phyloP scores from a whole-genome alignment of 345 rosid species.

The sweet orange (Citrus sinensis) region DVS_A1.0 CM039165.1:37865001-37865500 shows the following conservation, averaged over 20 bases:
- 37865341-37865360: too few relatives aligned
- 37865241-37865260: constrained; percentile 68
- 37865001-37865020: too few relatives aligned
- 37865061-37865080: constrained; percentile 62
- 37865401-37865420: constrained; percentile 41
- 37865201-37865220: constrained; percentile 60
- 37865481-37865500: constrained; percentile 50
- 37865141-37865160: constrained; percentile 86
- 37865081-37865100: constrained; percentile 26
- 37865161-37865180: constrained; percentile 85
- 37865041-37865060: constrained; percentile 57
- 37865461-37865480: constrained; percentile 68
- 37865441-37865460: constrained; percentile 33
- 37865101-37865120: constrained; percentile 30
- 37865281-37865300: constrained; percentile 45
- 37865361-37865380: too few relatives aligned
- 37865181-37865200: constrained; percentile 62
- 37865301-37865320: constrained; percentile 37
- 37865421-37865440: constrained; percentile 36
- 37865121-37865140: constrained; percentile 49
- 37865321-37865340: background rate
- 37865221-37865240: constrained; percentile 55
- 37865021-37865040: too few relatives aligned
- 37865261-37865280: constrained; percentile 71
- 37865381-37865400: constrained; percentile 20